Evolutionary conservation across 108 stramenopile species (phyloP), one percentile per base, ranked within the genome.

Genomic region (Conticribra guillardii): DNA sequence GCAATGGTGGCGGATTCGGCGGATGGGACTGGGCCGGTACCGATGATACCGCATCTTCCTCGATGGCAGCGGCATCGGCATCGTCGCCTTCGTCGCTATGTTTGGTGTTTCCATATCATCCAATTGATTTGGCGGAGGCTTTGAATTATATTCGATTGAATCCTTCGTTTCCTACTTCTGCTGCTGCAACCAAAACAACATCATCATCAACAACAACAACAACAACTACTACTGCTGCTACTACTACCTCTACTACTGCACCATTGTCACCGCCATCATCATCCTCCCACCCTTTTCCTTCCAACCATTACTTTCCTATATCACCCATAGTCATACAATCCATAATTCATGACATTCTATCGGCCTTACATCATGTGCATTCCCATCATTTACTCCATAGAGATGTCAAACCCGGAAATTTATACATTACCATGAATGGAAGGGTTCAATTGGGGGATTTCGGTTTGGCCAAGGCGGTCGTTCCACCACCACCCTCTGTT

Each of bases 371-470:
- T 26, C 96, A 97, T 83, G 93, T 93, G 61, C 98, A 99, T 81
- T 67, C 52, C 11, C 80, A 87, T 66, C 86, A 87, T 59, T 80
- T 99, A 21, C 74, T 99, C 24, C 99, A 99, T 81, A 71, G 96
- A 27, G 98, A 99, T 74, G 53, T 99, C 18, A 99, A 97, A 67
- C 97, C 97, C 0, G 93, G 94, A 18, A 97, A 97, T 69, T 60
- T 93, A 18, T 69, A 93, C 55, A 79, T 95, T 14, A 62, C 71
- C 4, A 62, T 67, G 7, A 31, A 60, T 14, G 93, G 93, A n/a
- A 30, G 23, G 0, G 69, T 94, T 31, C 80, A 87, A 54, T 63
- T 94, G 15, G 85, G 89, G 54, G 93, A 94, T 70, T 94, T 94
- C 76, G 93, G 93, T 31, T 49, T 94, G 27, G 83, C 88, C 37